Percentiles rank a stretch among this genome's conserved stretches.
These are phyloP conservation scores for Effrenium voratum DNA, from an alignment of 73 alveolate genomes.

Conservation along the genomic window DNA sequence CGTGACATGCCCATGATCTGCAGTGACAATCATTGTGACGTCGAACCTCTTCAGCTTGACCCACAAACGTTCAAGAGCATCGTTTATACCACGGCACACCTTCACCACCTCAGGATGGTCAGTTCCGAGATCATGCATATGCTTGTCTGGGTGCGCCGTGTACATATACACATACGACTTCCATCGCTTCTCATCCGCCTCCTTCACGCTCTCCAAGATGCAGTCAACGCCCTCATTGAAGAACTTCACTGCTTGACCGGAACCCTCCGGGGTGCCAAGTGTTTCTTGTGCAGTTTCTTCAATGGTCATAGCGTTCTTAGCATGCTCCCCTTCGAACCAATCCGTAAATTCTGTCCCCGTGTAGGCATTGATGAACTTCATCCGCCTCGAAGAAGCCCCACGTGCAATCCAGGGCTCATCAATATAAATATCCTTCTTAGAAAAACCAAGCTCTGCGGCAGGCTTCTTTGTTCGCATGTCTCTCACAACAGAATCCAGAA, in stretches of 20 bases:
- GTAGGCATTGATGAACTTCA: constrained; percentile 76
- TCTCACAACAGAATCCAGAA: constrained; percentile 56
- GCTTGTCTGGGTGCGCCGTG: constrained; percentile 94
- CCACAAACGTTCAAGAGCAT: constrained; percentile 35
- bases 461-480: constrained; percentile 67
- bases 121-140: constrained; percentile 86
- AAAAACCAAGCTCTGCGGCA: constrained; percentile 47
- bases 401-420: constrained; percentile 67
- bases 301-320: neutral
- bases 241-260: constrained; percentile 34
- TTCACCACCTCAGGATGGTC: constrained; percentile 56
- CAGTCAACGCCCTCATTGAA: constrained; percentile 57
- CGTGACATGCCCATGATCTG: constrained; percentile 91
- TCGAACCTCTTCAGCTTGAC: constrained; percentile 28
- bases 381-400: constrained; percentile 24
- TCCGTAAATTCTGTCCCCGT: constrained; percentile 75
- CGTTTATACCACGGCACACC: constrained; percentile 53
- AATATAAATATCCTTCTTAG: constrained; percentile 2
- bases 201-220: constrained; percentile 35
- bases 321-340: constrained; percentile 69
- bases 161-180: constrained; percentile 54
- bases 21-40: constrained; percentile 75
- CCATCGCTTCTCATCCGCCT: constrained; percentile 42
- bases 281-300: constrained; percentile 72
- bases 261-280: constrained; percentile 80